Evolutionary conservation across 2,329 filamentous ascomycete species (phyloP).

Genomic region (Sporothrix variecibatus): DNA sequence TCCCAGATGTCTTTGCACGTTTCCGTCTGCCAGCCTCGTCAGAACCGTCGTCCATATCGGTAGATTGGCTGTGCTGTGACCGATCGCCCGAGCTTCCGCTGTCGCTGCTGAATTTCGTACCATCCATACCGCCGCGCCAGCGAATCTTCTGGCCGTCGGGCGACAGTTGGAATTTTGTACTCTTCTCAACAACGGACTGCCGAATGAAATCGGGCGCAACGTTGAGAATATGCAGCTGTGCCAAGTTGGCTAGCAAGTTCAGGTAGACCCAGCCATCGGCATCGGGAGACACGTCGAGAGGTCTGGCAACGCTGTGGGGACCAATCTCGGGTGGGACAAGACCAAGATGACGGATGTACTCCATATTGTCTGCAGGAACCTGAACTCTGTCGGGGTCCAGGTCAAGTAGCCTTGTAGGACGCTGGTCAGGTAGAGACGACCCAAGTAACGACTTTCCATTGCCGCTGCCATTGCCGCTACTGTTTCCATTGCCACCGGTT

Average conservation of each 20-base stretch:
- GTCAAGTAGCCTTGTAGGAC: constrained; percentile 74
- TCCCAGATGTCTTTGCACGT: constrained; percentile 46
- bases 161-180: constrained; percentile 75
- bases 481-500: constrained; percentile 34
- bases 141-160: constrained; percentile 75
- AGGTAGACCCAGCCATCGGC: constrained; percentile 79
- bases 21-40: constrained; percentile 49
- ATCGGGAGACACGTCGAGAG: constrained; percentile 57
- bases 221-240: constrained; percentile 82
- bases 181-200: constrained; percentile 68
- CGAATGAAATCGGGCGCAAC: constrained; percentile 78
- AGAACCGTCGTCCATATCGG: constrained; percentile 50
- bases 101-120: constrained; percentile 67
- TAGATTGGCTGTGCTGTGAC: constrained; percentile 50
- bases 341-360: constrained; percentile 75
- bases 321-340: constrained; percentile 61
- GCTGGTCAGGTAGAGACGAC: constrained; percentile 60
- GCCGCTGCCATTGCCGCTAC: constrained; percentile 31
- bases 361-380: constrained; percentile 73
- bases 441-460: constrained; percentile 43
- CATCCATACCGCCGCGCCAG: constrained; percentile 70
- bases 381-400: constrained; percentile 78
- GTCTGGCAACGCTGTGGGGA: constrained; percentile 43
- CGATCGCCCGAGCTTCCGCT: constrained; percentile 54
- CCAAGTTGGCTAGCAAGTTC: constrained; percentile 77